Conservation (phyloP, 2,329 filamentous ascomycete genomes). For the Monosporascus ibericus region DNA sequence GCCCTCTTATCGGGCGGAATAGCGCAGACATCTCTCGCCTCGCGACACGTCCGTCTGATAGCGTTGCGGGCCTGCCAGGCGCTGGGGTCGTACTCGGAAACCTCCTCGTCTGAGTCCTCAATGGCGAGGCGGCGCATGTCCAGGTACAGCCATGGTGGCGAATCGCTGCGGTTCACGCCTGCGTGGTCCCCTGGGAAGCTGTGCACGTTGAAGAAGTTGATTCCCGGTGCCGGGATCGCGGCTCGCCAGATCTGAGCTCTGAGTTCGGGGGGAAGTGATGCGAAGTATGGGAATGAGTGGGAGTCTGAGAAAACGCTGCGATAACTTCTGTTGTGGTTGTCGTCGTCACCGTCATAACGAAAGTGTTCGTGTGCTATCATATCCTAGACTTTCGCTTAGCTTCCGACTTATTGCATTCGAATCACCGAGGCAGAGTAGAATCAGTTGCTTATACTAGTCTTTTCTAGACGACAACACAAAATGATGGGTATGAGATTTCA, state of each 20-base stretch:
- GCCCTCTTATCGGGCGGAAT: slow-evolving; percentile 13
- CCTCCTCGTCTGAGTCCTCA: slow-evolving; percentile 17
- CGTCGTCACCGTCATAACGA: not conserved
- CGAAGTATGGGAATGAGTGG: slow-evolving; percentile 17
- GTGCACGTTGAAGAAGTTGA: slow-evolving; percentile 30
- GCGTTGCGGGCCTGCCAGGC: slow-evolving; percentile 20
- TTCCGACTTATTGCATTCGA: not conserved
- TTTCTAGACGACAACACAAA: no score
- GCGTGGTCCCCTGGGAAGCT: slow-evolving; percentile 25
- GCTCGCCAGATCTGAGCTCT: slow-evolving; percentile 22
- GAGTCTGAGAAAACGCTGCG: not conserved
- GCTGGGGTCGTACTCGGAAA: slow-evolving; percentile 24
- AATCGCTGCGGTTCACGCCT: slow-evolving; percentile 20
- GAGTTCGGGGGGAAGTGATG: slow-evolving; percentile 21
- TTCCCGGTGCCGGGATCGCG: slow-evolving; percentile 19
- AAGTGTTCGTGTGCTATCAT: not conserved
- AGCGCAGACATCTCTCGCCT: slow-evolving; percentile 19
- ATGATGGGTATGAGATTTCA: no score
- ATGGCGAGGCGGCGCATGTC: slow-evolving; percentile 24
- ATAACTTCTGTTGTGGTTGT: not conserved
- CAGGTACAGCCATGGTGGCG: slow-evolving; percentile 22
- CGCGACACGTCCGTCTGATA: slow-evolving; percentile 19
- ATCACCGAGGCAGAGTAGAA: no score
- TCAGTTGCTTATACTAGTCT: no score
- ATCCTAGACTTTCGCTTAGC: not conserved